Evolutionary conservation across 148 eudicot species (phyloP).

Genomic region (Camellia lanceoleosa): DNA sequence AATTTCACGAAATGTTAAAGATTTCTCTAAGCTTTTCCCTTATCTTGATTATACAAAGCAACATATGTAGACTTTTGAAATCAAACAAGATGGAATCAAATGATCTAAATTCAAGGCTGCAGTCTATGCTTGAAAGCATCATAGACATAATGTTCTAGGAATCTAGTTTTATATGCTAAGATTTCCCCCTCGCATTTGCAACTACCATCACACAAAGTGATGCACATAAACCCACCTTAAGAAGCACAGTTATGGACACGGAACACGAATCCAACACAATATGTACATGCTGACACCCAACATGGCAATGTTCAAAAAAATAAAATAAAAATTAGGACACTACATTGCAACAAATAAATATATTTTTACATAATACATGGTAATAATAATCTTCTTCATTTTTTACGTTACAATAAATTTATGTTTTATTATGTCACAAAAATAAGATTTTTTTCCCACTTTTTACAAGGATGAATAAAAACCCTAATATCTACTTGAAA

Average conservation of each 20-base stretch:
- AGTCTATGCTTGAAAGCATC: neutral
- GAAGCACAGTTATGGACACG: too few species aligned
- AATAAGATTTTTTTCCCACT: too few species aligned
- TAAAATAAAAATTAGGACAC: too few species aligned
- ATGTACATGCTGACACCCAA: neutral
- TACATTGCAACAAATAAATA: too few species aligned
- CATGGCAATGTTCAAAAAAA: neutral
- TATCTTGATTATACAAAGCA: neutral
- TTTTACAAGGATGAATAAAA: too few species aligned
- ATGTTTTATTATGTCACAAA: too few species aligned
- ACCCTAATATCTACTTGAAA: too few species aligned
- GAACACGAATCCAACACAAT: too few species aligned
- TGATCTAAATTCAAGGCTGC: neutral
- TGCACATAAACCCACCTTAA: neutral
- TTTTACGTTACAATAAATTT: too few species aligned
- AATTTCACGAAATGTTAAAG: neutral
- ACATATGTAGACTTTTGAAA: neutral
- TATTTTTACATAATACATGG: too few species aligned
- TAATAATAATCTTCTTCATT: too few species aligned
- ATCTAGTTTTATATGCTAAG: neutral
- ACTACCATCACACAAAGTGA: neutral
- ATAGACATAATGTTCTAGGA: neutral
- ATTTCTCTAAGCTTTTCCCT: neutral
- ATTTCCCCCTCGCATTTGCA: neutral
- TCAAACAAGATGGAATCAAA: neutral